A percentile compares a stretch with the other conserved stretches of the same genome.
phyloP scores from a whole-genome alignment of 1,139 yeast genomes.

The Diutina mesorugosa region DNA sequence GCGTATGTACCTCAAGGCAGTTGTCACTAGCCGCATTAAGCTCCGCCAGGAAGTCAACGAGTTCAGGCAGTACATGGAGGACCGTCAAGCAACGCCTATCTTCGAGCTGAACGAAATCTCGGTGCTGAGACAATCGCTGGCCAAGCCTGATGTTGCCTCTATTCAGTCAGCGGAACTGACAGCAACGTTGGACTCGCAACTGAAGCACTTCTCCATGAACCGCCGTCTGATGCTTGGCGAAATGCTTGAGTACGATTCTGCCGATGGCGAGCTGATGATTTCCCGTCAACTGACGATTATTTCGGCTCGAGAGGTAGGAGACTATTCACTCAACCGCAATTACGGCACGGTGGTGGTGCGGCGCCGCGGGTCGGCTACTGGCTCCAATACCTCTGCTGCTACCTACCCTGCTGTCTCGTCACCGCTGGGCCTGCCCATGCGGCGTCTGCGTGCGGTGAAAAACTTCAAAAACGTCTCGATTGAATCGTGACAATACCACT shows the following conservation, averaged over 20 bases:
- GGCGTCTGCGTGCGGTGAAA: background rate
- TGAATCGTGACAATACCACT: background rate
- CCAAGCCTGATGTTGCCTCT: background rate
- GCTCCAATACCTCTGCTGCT: background rate
- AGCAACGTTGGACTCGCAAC: background rate
- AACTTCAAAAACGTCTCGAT: background rate
- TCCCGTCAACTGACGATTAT: constrained; percentile 3
- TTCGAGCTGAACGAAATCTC: background rate
- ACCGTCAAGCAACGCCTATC: background rate
- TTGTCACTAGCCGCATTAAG: constrained; percentile 25
- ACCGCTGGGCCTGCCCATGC: background rate
- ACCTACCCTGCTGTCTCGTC: background rate
- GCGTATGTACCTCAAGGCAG: constrained; percentile 23
- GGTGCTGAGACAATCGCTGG: background rate
- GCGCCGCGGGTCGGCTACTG: constrained; percentile 1
- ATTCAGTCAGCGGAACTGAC: background rate
- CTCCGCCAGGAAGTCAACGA: constrained; percentile 28
- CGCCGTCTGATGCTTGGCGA: constrained; percentile 33
- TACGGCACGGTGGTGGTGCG: background rate
- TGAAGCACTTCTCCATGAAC: constrained; percentile 8
- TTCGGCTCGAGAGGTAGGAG: background rate
- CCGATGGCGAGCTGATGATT: constrained; percentile 10
- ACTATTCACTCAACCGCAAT: background rate
- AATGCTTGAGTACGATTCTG: constrained; percentile 33
- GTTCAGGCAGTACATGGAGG: constrained; percentile 18